phyloP scores from a whole-genome alignment of 495 filamentous ascomycete genomes.

The Durotheca rogersii region DNA sequence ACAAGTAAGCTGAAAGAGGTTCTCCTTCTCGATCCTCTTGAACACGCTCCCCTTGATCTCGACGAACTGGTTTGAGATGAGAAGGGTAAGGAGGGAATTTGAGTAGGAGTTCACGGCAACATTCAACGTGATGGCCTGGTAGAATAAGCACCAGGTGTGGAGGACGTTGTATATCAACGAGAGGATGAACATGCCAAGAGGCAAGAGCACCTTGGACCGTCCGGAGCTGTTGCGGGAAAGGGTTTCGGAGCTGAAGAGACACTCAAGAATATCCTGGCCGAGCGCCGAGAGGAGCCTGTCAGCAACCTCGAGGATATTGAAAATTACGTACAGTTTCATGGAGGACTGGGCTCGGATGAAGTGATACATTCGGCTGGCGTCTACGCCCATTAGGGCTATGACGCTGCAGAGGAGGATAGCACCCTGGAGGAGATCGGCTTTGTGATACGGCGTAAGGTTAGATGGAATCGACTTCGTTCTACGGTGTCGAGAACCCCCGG shows the following conservation, averaged over 20 bases:
- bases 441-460: slow-evolving; percentile 78
- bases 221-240: slow-evolving; percentile 84
- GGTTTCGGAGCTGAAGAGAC: slow-evolving; percentile 88
- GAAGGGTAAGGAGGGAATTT: slow-evolving; percentile 86
- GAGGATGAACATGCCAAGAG: slow-evolving; percentile 86
- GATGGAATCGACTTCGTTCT: slow-evolving; percentile 83
- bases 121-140: slow-evolving; percentile 95
- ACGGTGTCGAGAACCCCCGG: slow-evolving; percentile 58
- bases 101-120: slow-evolving; percentile 99
- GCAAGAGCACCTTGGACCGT: slow-evolving; percentile 86
- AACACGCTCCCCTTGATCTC: slow-evolving; percentile 98
- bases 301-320: slow-evolving; percentile 88
- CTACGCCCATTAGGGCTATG: slow-evolving; percentile 82
- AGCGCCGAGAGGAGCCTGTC: slow-evolving; percentile 87
- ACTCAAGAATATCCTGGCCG: slow-evolving; percentile 95
- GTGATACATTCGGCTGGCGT: slow-evolving; percentile 98
- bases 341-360: slow-evolving; percentile 93
- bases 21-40: slow-evolving; percentile 97
- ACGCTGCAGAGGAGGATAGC: slow-evolving; percentile 81
- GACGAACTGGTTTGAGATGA: slow-evolving; percentile 95
- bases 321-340: slow-evolving; percentile 98
- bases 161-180: slow-evolving; percentile 83
- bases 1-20: slow-evolving; percentile 93
- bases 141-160: slow-evolving; percentile 86
- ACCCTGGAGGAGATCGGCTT: slow-evolving; percentile 91